Base-by-base conservation (phyloP, 2,329 filamentous ascomycete species). In the Beauveria australis region DNA sequence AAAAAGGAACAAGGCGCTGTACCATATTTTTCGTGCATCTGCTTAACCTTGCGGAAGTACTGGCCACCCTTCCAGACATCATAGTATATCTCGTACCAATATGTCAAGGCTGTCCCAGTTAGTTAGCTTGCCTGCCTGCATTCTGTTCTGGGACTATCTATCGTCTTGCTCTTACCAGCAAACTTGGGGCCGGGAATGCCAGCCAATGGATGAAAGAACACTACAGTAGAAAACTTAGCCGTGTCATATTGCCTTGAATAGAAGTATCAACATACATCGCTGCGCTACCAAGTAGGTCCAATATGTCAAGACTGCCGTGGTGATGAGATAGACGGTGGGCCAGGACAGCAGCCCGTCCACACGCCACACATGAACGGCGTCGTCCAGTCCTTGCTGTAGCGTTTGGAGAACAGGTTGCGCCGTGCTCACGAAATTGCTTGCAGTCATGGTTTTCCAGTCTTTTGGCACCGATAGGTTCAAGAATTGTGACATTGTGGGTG, bases 31-130 rank as follows among this genome's bases (percentile, higher is more conserved):
- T 54, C 53, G 14, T 54, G 53, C 53, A 54, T 54, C 24, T 44
- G 53, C 24, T 54, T 54, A 14, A 54, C 53, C 18, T 54, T 44
- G 53, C 53, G 53, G 16, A 54, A 54, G 40, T 54, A 54, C 53
- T 54, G 53, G 53, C 53, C 53, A 9, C 53, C 53, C 24, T 44
- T 26, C 53, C 53, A 54, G 53, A 54, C 53, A 16, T 54, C 53
- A 3, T 54, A 54, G 24, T 54, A 54, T 9, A 54, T 54, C 53
- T 54, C 53, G 16, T 54, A 54, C 53, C 53, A 54, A 16, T 54
- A 54, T 1, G 53, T 54, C 24, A 54, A 54, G 10, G 53, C 53
- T 54, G 24, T 18, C 16, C 12, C 26, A n/a, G 2, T 53, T 28
- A 12, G 2, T 53, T 28, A 53, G 51, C 33, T 26, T n/a, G 16